Evolutionary conservation across 306 rosid genomes (phyloP).

Genomic region (Prosopis cineraria): DNA sequence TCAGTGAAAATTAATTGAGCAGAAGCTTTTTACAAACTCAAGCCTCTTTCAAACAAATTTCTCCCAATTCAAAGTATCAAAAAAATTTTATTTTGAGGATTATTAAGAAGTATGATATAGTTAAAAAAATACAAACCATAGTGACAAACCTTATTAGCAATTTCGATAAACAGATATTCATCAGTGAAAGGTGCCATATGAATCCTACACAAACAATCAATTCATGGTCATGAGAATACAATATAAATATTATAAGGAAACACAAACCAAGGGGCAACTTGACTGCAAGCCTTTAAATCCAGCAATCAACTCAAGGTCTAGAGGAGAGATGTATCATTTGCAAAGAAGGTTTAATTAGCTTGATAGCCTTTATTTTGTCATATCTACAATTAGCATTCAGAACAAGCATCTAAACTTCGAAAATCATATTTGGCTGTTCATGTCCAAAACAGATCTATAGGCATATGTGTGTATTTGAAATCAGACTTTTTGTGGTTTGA

Average conservation of each 20-base stretch:
- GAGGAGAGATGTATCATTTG: slow-evolving; percentile 6
- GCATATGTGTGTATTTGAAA: not conserved
- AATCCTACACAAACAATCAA: slow-evolving; percentile 72
- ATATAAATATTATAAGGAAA: slow-evolving; percentile 6
- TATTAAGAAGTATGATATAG: slow-evolving; percentile 6
- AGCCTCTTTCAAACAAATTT: slow-evolving; percentile 8
- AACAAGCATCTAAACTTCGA: slow-evolving; percentile 14
- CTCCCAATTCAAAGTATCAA: slow-evolving; percentile 17
- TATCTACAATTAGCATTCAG: not conserved
- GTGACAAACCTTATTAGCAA: slow-evolving; percentile 85
- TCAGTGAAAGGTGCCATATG: slow-evolving; percentile 99
- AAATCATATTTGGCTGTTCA: slow-evolving; percentile 15
- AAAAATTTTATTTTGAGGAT: slow-evolving; percentile 21
- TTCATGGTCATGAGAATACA: slow-evolving; percentile 43
- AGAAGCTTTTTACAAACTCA: not conserved
- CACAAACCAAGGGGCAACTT: not conserved
- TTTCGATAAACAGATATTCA: slow-evolving; percentile 91
- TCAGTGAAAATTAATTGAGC: slow-evolving; percentile 4
- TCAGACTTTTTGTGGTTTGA: not conserved
- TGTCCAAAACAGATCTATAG: slow-evolving; percentile 13
- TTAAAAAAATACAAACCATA: slow-evolving; percentile 9
- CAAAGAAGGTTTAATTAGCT: not conserved
- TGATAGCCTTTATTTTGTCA: not conserved
- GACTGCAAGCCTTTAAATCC: not conserved
- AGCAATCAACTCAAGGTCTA: slow-evolving; percentile 34